phyloP scores from a whole-genome alignment of 768 basidiomycete genomes.

The Collybiopsis confluens region DNA sequence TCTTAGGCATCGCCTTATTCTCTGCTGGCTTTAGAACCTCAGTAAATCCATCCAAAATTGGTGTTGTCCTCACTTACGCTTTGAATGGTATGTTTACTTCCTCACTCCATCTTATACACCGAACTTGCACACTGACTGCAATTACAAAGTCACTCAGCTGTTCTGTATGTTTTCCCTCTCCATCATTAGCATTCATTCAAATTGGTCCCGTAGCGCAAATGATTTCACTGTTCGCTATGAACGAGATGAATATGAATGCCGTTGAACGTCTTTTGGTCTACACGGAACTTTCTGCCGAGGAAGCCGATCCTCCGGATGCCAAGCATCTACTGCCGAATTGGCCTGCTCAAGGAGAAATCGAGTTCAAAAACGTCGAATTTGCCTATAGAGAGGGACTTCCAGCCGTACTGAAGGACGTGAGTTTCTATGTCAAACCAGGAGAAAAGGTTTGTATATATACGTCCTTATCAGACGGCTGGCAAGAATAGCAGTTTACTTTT shows the following conservation, averaged over 20 bases:
- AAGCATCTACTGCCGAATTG: conserved; percentile 30
- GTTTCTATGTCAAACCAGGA: conserved; percentile 51
- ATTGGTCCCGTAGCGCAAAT: conserved; percentile 37
- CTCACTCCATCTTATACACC: neutral
- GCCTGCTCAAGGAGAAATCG: conserved; percentile 49
- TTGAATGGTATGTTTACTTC: conserved; percentile 37
- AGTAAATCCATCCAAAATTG: conserved; percentile 57
- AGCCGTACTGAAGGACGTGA: conserved; percentile 56
- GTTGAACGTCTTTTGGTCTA: conserved; percentile 72
- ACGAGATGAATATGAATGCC: conserved; percentile 70
- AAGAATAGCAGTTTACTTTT: neutral
- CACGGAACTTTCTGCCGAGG: conserved; percentile 57
- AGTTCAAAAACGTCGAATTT: conserved; percentile 52
- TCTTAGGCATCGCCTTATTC: conserved; percentile 68
- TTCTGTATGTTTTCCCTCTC: conserved; percentile 38
- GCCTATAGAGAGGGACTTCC: conserved; percentile 62
- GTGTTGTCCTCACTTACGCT: conserved; percentile 57
- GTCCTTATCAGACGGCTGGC: neutral
- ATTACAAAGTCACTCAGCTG: conserved; percentile 40
- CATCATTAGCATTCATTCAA: neutral
- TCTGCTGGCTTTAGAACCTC: conserved; percentile 55
- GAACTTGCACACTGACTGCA: neutral
- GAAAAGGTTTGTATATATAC: conserved; percentile 50
- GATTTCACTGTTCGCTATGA: conserved; percentile 52
- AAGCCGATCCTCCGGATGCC: conserved; percentile 20